phyloP scores from a whole-genome alignment of 768 basidiomycete species.

The Lactifluus pinguis region DNA sequence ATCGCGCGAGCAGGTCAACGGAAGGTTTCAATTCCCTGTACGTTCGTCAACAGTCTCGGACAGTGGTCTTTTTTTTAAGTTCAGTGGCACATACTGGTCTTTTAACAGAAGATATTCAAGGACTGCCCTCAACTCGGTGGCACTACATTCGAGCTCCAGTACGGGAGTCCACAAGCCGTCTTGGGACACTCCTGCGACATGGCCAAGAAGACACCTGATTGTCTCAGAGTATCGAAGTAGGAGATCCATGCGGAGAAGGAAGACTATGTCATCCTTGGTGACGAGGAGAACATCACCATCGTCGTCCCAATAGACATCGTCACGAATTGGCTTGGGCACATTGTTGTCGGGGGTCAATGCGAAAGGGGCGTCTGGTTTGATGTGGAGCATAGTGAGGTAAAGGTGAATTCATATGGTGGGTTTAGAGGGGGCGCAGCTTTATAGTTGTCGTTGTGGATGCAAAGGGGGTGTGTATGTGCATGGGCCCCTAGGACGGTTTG shows the following conservation, averaged over 20 bases:
- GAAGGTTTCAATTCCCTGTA: background rate
- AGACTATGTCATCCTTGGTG: constrained; percentile 6
- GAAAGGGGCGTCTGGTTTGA: constrained; percentile 14
- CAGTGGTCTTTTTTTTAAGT: background rate
- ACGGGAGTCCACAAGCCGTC: constrained; percentile 10
- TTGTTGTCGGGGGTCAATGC: constrained; percentile 4
- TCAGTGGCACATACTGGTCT: constrained; percentile 2
- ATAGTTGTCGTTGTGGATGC: background rate
- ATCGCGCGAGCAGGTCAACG: constrained; percentile 9
- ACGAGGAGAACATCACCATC: constrained; percentile 13
- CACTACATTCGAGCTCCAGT: constrained; percentile 9
- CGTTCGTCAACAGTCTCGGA: background rate
- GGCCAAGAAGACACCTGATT: constrained; percentile 5
- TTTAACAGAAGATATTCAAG: constrained; percentile 9
- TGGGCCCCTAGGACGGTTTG: background rate
- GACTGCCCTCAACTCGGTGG: constrained; percentile 8
- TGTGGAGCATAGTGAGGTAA: background rate
- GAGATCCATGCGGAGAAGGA: constrained; percentile 2
- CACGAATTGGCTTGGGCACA: constrained; percentile 6
- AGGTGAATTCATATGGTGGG: background rate
- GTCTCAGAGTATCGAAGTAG: constrained; percentile 12
- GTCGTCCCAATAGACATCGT: constrained; percentile 9
- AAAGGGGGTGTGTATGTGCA: background rate
- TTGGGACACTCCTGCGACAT: constrained; percentile 2
- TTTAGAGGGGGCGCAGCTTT: background rate